A percentile compares a stretch with the other conserved stretches of the same genome.
Conservation (phyloP, 73 alveolate genomes). For the Breviolum minutum region DNA sequence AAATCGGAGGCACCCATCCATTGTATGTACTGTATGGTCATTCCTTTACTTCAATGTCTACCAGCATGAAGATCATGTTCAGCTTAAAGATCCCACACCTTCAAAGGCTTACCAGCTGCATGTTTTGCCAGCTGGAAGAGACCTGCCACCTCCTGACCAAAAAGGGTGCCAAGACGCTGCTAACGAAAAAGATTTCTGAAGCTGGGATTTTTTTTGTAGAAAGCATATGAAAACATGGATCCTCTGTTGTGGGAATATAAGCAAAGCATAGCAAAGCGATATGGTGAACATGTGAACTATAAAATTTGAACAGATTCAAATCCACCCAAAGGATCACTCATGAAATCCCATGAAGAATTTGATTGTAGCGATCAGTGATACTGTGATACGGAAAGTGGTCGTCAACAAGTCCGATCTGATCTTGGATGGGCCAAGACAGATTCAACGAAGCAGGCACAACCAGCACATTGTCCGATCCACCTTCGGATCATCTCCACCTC, state of each 20-base stretch:
- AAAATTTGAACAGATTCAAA: neutral
- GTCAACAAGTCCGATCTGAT: too few relatives aligned
- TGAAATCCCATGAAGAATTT: too few relatives aligned
- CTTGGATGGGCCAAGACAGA: neutral
- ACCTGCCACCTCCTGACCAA: constrained; percentile 82
- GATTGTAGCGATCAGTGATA: too few relatives aligned
- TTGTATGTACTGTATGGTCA: too few relatives aligned
- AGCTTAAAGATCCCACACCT: neutral
- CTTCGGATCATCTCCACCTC: neutral
- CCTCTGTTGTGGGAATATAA: neutral
- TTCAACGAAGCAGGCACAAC: neutral
- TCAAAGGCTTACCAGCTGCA: constrained; percentile 93
- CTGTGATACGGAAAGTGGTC: too few relatives aligned
- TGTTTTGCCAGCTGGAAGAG: constrained; percentile 79
- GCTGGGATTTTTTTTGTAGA: neutral
- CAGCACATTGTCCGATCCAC: neutral
- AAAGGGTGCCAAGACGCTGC: neutral
- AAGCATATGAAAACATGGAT: neutral
- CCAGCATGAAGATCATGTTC: neutral
- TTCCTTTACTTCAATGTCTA: too few relatives aligned
- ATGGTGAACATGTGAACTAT: neutral
- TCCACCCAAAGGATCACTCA: too few relatives aligned
- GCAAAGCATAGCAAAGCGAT: neutral
- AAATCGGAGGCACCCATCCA: too few relatives aligned
- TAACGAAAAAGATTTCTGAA: neutral